Evolutionary conservation across 2,329 filamentous ascomycete species (phyloP), one percentile per base, ranked within the genome.

Genomic region (Paecilomyces sp.): DNA sequence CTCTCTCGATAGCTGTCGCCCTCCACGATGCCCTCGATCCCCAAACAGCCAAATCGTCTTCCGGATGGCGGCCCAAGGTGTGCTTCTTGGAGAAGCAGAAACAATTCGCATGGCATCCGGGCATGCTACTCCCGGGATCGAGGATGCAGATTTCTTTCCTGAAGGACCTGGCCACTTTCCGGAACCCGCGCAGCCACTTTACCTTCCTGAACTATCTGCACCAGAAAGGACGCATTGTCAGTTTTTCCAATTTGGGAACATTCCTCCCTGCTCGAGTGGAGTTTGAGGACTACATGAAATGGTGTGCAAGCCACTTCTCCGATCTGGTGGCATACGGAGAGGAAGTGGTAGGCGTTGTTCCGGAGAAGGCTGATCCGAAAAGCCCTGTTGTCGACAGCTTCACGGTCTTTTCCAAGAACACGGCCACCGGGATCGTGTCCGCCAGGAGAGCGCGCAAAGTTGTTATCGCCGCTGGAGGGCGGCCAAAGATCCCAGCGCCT

Each of bases 131-230:
- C 2, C 91, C 92, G 0, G 92, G 92, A 4, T 90, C 92, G 57
- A 92, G 89, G 77, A 97, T 97, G 93, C 93, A 97, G 73, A 97
- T 97, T 67, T 95, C 91, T 9, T 97, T 96, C 79, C 84, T 97
- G 78, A 97, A 97, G 79, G 93, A 97, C 72, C 85, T 97, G 74
- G 93, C 93, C 3, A 94, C 91, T 3, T 81, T 96, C 66, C 85
- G 93, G 60, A 88, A 97, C 72, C 93, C 93, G 7, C 85, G 89
- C 64, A 96, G 90, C 65, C 84, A 92, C 68, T 97, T 97, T 75
- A 97, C 93, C 13, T 97, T 97, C 77, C 80, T 96, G 71, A 97
- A 97, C 77, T 97, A 97, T 74, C 84, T 97, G 12, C 89, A 95
- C 77, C 77, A 84, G 67, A 88, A 95, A 67, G 83, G 83, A 59